A percentile compares a stretch with the other conserved stretches of the same genome.
phyloP scores from a whole-genome alignment of 140 eudicot species.

The Cichorium intybus region DNA sequence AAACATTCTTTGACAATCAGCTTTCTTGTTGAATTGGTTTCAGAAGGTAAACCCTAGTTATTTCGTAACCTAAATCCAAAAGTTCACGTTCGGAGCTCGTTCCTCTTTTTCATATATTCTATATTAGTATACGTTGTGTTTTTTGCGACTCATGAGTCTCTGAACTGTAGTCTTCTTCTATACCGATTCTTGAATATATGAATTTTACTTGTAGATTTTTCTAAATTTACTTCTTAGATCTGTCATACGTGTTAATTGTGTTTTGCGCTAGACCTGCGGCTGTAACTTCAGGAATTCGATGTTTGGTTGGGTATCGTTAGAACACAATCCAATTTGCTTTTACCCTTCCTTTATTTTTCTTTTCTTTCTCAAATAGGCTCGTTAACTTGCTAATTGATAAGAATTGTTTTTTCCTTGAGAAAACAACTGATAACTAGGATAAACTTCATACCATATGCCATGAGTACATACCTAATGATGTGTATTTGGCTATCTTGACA shows the following conservation, averaged over 20 bases:
- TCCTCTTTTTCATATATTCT: neutral
- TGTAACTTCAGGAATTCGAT: neutral
- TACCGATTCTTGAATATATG: neutral
- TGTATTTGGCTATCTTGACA: constrained; percentile 21
- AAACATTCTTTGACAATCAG: neutral
- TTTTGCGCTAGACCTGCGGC: neutral
- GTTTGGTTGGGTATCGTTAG: neutral
- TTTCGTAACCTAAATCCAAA: neutral
- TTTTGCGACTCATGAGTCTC: neutral
- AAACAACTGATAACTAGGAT: constrained; percentile 3
- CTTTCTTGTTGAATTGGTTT: neutral
- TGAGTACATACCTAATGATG: neutral
- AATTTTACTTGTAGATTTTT: neutral
- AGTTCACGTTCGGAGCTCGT: neutral
- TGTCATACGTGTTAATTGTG: neutral
- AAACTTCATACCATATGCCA: neutral
- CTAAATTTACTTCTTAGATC: constrained; percentile 5
- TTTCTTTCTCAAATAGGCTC: neutral
- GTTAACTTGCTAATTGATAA: neutral
- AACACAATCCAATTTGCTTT: neutral
- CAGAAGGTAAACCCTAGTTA: constrained; percentile 15
- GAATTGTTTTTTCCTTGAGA: neutral
- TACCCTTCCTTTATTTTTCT: neutral
- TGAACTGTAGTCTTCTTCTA: neutral
- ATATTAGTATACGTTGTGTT: neutral